These are phyloP conservation scores for Warburgia ugandensis DNA, from an alignment of 164 flowering plant species.

Conservation along the genomic window DNA sequence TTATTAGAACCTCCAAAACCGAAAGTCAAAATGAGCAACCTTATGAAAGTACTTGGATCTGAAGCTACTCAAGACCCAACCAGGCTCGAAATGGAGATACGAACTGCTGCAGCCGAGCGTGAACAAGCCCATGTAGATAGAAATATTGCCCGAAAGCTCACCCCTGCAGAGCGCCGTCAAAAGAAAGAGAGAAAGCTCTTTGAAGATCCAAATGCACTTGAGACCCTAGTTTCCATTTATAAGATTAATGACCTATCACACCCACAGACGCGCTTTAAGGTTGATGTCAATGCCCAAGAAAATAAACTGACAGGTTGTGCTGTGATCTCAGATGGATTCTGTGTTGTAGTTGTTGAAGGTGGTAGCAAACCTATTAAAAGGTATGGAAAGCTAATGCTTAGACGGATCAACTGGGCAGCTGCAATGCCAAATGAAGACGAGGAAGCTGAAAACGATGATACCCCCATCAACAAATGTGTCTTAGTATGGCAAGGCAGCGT, in stretches of 20 bases:
- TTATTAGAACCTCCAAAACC: constrained; percentile 90
- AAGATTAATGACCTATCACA: constrained; percentile 76
- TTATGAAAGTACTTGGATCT: constrained; percentile 94
- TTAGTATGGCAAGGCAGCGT: constrained; percentile 96
- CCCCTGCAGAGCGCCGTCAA: constrained; percentile 95
- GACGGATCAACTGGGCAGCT: constrained; percentile 82
- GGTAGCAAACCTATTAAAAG: constrained; percentile 82
- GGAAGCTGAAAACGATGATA: constrained; percentile 31
- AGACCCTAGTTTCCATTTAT: constrained; percentile 81
- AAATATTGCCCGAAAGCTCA: constrained; percentile 89
- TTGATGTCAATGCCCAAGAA: constrained; percentile 89
- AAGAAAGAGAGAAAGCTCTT: constrained; percentile 95
- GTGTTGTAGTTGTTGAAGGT: constrained; percentile 91
- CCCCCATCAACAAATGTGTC: constrained; percentile 58
- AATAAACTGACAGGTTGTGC: constrained; percentile 77
- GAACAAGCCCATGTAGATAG: constrained; percentile 97
- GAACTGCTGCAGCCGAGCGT: constrained; percentile 97
- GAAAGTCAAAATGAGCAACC: constrained; percentile 93
- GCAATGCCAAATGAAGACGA: constrained; percentile 41
- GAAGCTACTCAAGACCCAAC: constrained; percentile 99
- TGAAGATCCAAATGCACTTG: constrained; percentile 70
- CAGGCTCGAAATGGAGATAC: constrained; percentile 82
- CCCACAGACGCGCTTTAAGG: constrained; percentile 78
- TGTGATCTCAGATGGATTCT: constrained; percentile 66
- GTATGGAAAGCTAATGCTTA: constrained; percentile 86